Conservation (phyloP, 2,329 filamentous ascomycete genomes). For the Nothomitra cinnamomea region DNA sequence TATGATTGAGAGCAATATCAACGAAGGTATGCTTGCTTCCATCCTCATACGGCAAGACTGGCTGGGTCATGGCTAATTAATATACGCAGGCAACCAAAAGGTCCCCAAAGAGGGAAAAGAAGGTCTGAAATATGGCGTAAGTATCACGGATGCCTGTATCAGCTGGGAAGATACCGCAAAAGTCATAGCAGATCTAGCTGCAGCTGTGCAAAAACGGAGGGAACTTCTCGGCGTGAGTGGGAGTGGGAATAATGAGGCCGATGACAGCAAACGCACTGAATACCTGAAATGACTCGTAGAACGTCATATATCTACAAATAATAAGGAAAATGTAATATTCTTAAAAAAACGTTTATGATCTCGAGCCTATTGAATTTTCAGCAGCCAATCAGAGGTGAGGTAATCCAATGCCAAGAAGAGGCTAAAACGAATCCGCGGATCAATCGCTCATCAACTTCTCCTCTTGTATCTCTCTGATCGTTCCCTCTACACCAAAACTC, state of each 20-base stretch:
- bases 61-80: background rate
- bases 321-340: too few relatives aligned
- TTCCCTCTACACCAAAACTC: background rate
- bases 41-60: background rate
- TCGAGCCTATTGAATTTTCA: background rate
- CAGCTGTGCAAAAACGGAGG: conserved; percentile 61
- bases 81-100: conserved; percentile 58
- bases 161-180: conserved; percentile 77
- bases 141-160: conserved; percentile 96
- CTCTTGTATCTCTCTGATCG: background rate
- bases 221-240: conserved; percentile 21
- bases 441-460: background rate
- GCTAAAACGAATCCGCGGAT: background rate
- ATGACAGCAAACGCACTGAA: background rate
- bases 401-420: background rate
- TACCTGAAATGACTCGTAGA: too few relatives aligned
- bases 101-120: conserved; percentile 72
- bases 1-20: conserved; percentile 97
- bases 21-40: conserved; percentile 51
- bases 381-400: background rate
- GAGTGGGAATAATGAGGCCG: background rate
- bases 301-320: too few relatives aligned
- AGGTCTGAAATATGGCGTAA: conserved; percentile 81
- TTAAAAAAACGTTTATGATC: background rate
- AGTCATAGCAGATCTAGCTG: conserved; percentile 61